These are phyloP conservation scores for Entomortierella parvispora DNA, from an alignment of 192 early-diverging fungal genomes.

Conservation along the genomic window DNA sequence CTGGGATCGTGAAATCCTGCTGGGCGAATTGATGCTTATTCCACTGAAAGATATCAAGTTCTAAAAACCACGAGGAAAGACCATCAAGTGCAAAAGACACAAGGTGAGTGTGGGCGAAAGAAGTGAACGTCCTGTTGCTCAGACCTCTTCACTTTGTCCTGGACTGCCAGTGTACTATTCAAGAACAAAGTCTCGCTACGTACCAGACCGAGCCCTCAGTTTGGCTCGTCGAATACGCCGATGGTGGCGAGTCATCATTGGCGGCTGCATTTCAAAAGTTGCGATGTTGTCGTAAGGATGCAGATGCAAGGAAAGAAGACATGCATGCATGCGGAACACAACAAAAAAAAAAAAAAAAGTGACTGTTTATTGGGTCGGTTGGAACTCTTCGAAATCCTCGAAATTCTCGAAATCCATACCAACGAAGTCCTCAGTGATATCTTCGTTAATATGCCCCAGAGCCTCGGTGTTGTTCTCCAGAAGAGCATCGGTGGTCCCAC, in stretches of 20 bases:
- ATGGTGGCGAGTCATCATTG: slow-evolving; percentile 48
- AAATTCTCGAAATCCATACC: too few relatives aligned
- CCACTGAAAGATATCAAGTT: slow-evolving; percentile 74
- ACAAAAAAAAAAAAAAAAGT: not conserved
- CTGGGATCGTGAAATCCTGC: slow-evolving; percentile 62
- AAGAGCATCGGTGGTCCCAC: too few relatives aligned
- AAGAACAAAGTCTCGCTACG: not conserved
- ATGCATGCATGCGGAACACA: not conserved
- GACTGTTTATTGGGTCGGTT: not conserved
- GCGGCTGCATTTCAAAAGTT: slow-evolving; percentile 28
- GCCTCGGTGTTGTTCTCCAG: too few relatives aligned
- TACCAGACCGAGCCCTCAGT: slow-evolving; percentile 59
- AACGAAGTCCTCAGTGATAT: too few relatives aligned
- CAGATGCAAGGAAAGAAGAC: not conserved
- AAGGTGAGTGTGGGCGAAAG: too few relatives aligned
- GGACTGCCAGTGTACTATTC: too few relatives aligned
- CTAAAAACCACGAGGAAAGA: slow-evolving; percentile 35
- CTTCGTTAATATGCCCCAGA: too few relatives aligned
- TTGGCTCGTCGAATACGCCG: slow-evolving; percentile 57
- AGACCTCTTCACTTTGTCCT: not conserved
- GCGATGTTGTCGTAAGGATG: not conserved
- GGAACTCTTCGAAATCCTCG: not conserved
- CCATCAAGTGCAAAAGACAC: not conserved
- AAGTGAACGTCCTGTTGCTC: not conserved
- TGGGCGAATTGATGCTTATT: slow-evolving; percentile 57